Evolutionary conservation across 495 filamentous ascomycete genomes (phyloP).

Genomic region (Tuber calosporum): DNA sequence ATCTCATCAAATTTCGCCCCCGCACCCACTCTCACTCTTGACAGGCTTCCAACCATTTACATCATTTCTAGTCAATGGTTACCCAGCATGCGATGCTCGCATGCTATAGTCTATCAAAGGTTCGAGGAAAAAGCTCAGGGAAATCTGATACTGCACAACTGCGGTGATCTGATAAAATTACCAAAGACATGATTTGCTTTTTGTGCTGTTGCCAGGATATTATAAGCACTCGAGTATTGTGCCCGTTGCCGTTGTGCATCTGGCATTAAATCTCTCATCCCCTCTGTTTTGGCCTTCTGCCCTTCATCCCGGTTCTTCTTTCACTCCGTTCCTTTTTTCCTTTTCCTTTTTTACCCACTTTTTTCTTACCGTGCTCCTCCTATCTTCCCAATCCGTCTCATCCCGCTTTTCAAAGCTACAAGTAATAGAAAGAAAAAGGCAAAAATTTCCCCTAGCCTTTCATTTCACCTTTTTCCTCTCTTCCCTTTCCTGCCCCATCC

Average conservation of each 20-base stretch:
- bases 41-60: neutral
- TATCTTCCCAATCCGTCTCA: neutral
- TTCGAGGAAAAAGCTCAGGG: neutral
- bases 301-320: neutral
- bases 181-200: too few relatives aligned
- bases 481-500: neutral
- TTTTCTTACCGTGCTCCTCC: too few relatives aligned
- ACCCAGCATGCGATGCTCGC: too few relatives aligned
- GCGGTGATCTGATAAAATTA: neutral
- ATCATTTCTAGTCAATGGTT: neutral
- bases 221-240: too few relatives aligned
- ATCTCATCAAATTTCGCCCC: neutral
- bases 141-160: neutral
- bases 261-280: conserved; percentile 5
- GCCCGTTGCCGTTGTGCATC: too few relatives aligned
- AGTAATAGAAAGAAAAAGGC: neutral
- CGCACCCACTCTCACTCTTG: neutral
- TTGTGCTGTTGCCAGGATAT: too few relatives aligned
- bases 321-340: neutral
- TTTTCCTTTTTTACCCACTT: too few relatives aligned
- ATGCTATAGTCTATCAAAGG: neutral
- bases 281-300: too few relatives aligned
- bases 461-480: neutral
- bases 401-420: neutral
- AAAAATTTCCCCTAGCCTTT: neutral